These are phyloP conservation scores for Pulicaria dysenterica DNA, from an alignment of 129 eudicot genomes.

Conservation along the genomic window DNA sequence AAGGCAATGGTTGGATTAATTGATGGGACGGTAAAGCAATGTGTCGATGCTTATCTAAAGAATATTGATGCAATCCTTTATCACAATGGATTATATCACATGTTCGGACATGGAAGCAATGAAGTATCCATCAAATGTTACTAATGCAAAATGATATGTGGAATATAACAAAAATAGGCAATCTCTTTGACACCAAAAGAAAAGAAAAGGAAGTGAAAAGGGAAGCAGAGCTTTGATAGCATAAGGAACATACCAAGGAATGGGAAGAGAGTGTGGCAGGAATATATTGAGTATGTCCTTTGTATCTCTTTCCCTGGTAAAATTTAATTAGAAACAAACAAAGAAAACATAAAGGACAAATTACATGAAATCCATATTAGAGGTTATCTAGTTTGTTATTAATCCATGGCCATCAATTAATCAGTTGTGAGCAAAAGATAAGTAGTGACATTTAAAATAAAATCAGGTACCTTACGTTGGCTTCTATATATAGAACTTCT, in stretches of 20 bases:
- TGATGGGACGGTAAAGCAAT: background rate
- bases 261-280: slow-evolving; percentile 44
- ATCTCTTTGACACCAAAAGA: background rate
- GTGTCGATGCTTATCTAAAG: background rate
- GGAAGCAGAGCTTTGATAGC: slow-evolving; percentile 8
- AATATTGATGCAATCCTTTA: background rate
- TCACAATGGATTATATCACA: background rate
- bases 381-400: slow-evolving; percentile 22
- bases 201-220: background rate
- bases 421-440: slow-evolving; percentile 18
- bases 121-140: slow-evolving; percentile 13
- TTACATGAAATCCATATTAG: background rate
- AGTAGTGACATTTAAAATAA: slow-evolving; percentile 20
- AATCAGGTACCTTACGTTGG: slow-evolving; percentile 49
- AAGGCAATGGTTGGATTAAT: background rate
- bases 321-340: background rate
- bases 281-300: slow-evolving; percentile 32
- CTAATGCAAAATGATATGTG: background rate
- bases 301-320: slow-evolving; percentile 43
- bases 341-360: background rate
- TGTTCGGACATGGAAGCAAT: slow-evolving; percentile 1
- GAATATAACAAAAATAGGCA: slow-evolving; percentile 4
- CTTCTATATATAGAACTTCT: slow-evolving; percentile 34
- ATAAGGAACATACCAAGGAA: slow-evolving; percentile 44
- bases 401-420: background rate